Evolutionary conservation across 495 filamentous ascomycete species (phyloP), one percentile per base, ranked within the genome.

Genomic region (Amniculicola lignicola): DNA sequence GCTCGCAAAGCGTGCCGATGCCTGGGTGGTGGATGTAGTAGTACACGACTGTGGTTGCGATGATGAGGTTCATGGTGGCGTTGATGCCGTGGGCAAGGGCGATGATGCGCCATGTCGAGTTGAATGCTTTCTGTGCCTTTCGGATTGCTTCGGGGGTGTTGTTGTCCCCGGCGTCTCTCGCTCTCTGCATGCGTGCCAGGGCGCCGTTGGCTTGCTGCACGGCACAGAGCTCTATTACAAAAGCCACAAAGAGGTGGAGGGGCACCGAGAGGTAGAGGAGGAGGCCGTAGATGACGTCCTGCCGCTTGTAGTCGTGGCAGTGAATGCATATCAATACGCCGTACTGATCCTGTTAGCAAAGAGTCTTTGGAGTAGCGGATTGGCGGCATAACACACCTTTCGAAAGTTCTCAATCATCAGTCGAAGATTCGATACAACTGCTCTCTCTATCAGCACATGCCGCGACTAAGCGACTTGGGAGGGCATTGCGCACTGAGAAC

Each of bases 341-440:
- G 67, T 96, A 96, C 86, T 93, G 64, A 27, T n/a, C 51, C 52
- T 31, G 37, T 42, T 39, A 57, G 22, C 35, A 51, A 18, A 39
- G 35, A 28, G 27, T 38, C 21, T 2, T 5, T 25, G 3, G 12
- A 5, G 37, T 14, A 18, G 18, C 4, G 24, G 38, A 24, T 18
- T 45, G 16, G 36, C 19, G 22, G 23, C 11, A 19, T 11, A 24
- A n/a, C 16, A 62, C 62, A 89, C 90, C 78, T 98, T 98, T 76
- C 90, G 87, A 63, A 89, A 95, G 64, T 98, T 98, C 74, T 97
- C 93, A 62, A 98, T 89, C 55, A 98, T 84, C 56, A 98, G 77
- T 58, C 93, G 81, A 7, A 98, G 75, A 62, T 98, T 98, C 66
- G 90, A 90, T 38, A 90, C 91, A 62, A 96, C 89, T 88, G 28